Evolutionary conservation across 345 rosid species (phyloP).

Genomic region (Abelmoschus esculentus): DNA sequence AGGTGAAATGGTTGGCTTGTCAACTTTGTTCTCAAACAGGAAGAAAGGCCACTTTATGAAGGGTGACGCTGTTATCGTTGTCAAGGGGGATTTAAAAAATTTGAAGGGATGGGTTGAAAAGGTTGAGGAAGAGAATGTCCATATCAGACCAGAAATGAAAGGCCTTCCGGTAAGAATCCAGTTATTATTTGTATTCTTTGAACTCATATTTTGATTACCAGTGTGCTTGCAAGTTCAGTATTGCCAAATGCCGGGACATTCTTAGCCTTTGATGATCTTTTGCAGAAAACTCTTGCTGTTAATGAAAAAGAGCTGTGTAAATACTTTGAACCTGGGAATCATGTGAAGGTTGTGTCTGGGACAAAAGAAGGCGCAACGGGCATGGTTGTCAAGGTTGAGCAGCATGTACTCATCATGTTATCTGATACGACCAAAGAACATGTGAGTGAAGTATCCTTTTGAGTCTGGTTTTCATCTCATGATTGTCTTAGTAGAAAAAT

Average conservation of each 20-base stretch:
- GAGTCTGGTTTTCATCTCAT: neutral
- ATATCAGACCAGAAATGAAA: constrained; percentile 79
- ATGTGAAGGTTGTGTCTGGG: constrained; percentile 94
- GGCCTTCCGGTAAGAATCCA: constrained; percentile 79
- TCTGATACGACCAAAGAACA: constrained; percentile 95
- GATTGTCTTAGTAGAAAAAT: neutral
- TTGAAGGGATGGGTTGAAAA: constrained; percentile 98
- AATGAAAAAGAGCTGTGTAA: constrained; percentile 89
- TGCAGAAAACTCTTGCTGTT: constrained; percentile 80
- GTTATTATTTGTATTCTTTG: neutral
- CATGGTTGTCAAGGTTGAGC: constrained; percentile 96
- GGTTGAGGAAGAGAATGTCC: constrained; percentile 92
- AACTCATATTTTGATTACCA: neutral
- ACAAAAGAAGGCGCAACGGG: constrained; percentile 93
- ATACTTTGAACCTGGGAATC: constrained; percentile 95
- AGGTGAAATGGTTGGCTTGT: constrained; percentile 61
- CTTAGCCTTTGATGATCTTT: constrained; percentile 14
- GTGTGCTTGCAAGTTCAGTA: neutral
- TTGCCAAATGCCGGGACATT: neutral
- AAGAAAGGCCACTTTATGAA: constrained; percentile 97
- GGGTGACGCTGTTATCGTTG: constrained; percentile 90
- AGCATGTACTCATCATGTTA: constrained; percentile 80
- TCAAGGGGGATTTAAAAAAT: constrained; percentile 90
- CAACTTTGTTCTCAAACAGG: constrained; percentile 82
- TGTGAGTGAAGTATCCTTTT: constrained; percentile 34